Percentiles rank a stretch among this genome's conserved stretches.
phyloP scores from a whole-genome alignment of 768 basidiomycete genomes.

The Russula sp. region DNA sequence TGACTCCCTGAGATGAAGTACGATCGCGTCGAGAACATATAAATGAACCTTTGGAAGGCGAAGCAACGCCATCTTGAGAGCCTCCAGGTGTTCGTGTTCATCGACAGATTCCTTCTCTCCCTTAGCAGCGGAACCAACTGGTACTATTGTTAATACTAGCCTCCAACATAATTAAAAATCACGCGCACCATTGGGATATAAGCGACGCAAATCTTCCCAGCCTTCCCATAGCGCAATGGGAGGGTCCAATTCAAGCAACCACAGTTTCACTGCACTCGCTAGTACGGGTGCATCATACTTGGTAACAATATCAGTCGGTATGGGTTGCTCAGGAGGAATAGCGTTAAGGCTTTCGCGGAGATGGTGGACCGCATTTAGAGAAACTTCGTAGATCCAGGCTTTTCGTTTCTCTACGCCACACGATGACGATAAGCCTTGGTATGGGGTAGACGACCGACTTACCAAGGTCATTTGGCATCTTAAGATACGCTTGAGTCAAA shows the following conservation, averaged over 20 bases:
- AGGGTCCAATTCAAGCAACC: conserved; percentile 88
- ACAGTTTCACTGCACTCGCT: conserved; percentile 82
- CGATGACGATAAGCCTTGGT: conserved; percentile 10
- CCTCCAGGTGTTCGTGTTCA: conserved; percentile 56
- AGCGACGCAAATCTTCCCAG: conserved; percentile 85
- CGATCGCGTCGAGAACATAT: conserved; percentile 71
- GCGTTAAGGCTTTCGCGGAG: conserved; percentile 82
- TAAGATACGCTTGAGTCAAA: conserved; percentile 60
- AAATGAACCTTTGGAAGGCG: conserved; percentile 76
- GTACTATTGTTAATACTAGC: conserved; percentile 11
- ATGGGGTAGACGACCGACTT: conserved; percentile 31
- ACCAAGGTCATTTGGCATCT: conserved; percentile 63
- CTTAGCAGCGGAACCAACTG: conserved; percentile 55
- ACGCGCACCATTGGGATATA: conserved; percentile 68
- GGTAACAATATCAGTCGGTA: conserved; percentile 54
- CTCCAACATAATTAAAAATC: not conserved
- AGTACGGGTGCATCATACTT: conserved; percentile 85
- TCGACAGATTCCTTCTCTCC: conserved; percentile 52
- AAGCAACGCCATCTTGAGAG: conserved; percentile 59
- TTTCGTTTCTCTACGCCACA: conserved; percentile 69
- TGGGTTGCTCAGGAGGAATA: conserved; percentile 51
- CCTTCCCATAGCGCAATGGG: conserved; percentile 82
- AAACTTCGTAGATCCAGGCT: conserved; percentile 94
- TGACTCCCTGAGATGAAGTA: conserved; percentile 72
- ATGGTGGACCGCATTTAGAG: conserved; percentile 76